phyloP scores from a whole-genome alignment of 257 asterid species.

The Orobanche coerulescens region DNA sequence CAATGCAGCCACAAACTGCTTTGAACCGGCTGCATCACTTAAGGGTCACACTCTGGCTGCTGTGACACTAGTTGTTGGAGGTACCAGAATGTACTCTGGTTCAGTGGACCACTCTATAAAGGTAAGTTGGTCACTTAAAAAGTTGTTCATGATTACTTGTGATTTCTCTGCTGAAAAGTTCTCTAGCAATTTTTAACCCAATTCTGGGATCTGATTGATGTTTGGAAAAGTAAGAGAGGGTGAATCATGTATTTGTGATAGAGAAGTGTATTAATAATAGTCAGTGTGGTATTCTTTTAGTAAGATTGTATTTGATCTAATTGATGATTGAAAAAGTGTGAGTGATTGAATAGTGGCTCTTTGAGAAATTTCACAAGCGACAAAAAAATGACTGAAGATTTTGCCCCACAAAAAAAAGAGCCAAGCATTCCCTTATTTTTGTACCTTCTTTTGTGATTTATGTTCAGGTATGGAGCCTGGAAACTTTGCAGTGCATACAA shows the following conservation, averaged over 20 bases:
- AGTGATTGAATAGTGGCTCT: too few relatives aligned
- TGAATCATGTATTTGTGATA: too few relatives aligned
- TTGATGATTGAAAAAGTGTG: too few relatives aligned
- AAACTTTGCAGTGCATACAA: conserved; percentile 47
- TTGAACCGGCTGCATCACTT: conserved; percentile 27
- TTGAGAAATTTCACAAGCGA: too few relatives aligned
- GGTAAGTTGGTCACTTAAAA: conserved; percentile 23
- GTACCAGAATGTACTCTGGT: conserved; percentile 43
- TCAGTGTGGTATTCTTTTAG: too few relatives aligned
- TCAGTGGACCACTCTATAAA: conserved; percentile 45
- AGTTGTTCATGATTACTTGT: background rate
- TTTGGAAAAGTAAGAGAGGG: too few relatives aligned
- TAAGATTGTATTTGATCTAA: too few relatives aligned
- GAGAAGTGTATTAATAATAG: too few relatives aligned
- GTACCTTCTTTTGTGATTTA: background rate
- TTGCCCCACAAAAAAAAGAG: too few relatives aligned
- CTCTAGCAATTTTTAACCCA: background rate
- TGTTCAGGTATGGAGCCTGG: conserved; percentile 52
- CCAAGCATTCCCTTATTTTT: background rate
- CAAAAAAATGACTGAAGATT: too few relatives aligned
- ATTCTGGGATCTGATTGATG: too few relatives aligned
- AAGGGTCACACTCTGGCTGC: conserved; percentile 43
- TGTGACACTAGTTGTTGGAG: conserved; percentile 42
- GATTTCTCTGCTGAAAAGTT: background rate
- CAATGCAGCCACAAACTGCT: conserved; percentile 17